Evolutionary conservation across 2,329 filamentous ascomycete genomes (phyloP).

Genomic region (Remersonia thermophila): DNA sequence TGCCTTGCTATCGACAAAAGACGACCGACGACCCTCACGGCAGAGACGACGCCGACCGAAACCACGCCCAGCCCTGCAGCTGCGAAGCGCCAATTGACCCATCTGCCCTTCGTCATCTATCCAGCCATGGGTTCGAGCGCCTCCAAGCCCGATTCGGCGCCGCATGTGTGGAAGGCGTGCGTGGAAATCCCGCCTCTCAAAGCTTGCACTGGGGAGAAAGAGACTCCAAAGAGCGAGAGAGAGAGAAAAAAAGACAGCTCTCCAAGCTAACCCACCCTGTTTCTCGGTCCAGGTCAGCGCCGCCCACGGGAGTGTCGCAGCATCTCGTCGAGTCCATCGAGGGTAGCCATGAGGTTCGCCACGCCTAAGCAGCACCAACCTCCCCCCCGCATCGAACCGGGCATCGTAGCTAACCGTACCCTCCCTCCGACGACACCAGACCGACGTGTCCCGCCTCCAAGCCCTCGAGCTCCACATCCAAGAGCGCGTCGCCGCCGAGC

Average conservation of each 20-base stretch:
- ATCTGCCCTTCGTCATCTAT: conserved; percentile 8
- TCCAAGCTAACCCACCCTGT: neutral
- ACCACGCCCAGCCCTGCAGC: neutral
- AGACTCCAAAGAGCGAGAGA: neutral
- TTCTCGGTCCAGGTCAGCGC: conserved; percentile 21
- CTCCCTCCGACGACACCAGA: conserved; percentile 38
- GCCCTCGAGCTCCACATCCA: conserved; percentile 80
- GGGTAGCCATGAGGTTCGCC: conserved; percentile 65
- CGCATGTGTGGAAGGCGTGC: conserved; percentile 45
- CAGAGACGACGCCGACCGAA: too few species aligned
- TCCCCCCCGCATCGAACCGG: neutral
- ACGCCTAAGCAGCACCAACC: conserved; percentile 21
- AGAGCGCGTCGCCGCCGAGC: conserved; percentile 72
- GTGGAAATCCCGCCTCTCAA: conserved; percentile 18
- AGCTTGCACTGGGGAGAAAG: conserved; percentile 4
- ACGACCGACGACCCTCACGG: too few species aligned
- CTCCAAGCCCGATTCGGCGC: conserved; percentile 37
- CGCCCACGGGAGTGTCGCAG: conserved; percentile 54
- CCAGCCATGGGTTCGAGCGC: conserved; percentile 44
- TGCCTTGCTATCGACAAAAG: too few species aligned
- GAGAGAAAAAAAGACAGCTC: too few species aligned
- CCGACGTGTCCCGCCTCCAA: conserved; percentile 75
- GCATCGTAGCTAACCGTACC: neutral
- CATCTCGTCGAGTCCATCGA: conserved; percentile 74
- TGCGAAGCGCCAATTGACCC: conserved; percentile 14